Percentiles rank a stretch among this genome's conserved stretches.
Conservation (phyloP, 1,284 basidiomycete genomes). For the Meripilus lineatus region DNA sequence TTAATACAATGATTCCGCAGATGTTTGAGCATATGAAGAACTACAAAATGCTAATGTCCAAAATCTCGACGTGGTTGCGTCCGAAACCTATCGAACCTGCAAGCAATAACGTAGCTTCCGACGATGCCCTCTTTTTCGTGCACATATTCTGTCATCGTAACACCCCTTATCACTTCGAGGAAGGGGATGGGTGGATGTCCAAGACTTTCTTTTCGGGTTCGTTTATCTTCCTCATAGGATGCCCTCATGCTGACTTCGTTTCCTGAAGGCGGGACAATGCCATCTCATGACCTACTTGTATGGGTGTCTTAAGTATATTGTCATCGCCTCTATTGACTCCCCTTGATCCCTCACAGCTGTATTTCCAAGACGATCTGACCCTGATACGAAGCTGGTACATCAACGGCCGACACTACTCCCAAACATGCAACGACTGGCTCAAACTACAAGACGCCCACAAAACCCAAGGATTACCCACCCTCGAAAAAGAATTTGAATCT, state of each 20-base stretch:
- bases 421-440: constrained; percentile 70
- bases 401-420: constrained; percentile 64
- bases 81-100: constrained; percentile 26
- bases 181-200: constrained; percentile 75
- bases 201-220: constrained; percentile 72
- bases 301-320: constrained; percentile 9
- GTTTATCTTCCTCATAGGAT: constrained; percentile 13
- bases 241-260: constrained; percentile 5
- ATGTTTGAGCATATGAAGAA: constrained; percentile 88
- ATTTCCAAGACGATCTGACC: constrained; percentile 67
- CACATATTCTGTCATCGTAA: constrained; percentile 74
- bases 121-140: constrained; percentile 58
- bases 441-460: constrained; percentile 48
- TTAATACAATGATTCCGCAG: constrained; percentile 22
- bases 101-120: constrained; percentile 24
- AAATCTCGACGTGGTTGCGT: constrained; percentile 67
- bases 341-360: constrained; percentile 33
- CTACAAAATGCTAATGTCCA: constrained; percentile 61
- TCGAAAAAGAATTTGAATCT: constrained; percentile 43
- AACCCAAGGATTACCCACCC: constrained; percentile 44
- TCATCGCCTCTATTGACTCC: constrained; percentile 2
- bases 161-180: constrained; percentile 71
- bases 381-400: constrained; percentile 61
- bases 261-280: constrained; percentile 53
- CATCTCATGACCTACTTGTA: constrained; percentile 65